Conservation (phyloP, 2,329 filamentous ascomycete genomes). For the Cladosporium sp. region DNA sequence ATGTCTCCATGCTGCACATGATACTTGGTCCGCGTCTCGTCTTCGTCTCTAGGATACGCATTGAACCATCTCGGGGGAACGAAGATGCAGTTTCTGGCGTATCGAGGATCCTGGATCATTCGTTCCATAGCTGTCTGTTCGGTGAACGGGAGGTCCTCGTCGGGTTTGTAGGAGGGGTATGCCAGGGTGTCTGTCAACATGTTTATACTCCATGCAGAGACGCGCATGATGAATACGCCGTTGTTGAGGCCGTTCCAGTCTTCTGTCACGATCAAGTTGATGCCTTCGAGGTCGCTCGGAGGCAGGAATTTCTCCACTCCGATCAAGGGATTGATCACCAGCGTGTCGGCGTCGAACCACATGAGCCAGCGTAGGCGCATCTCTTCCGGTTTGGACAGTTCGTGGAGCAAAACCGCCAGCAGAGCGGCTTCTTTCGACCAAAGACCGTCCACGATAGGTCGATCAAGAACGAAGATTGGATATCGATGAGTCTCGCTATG, state of each 20-base stretch:
- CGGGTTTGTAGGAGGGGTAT: not conserved
- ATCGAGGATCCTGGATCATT: not conserved
- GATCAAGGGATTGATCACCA: constrained; percentile 34
- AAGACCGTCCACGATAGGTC: not conserved
- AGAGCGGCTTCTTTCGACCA: constrained; percentile 9
- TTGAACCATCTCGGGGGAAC: constrained; percentile 17
- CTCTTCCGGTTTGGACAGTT: constrained; percentile 5
- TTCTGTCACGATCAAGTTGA: constrained; percentile 23
- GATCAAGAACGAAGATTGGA: constrained; percentile 11
- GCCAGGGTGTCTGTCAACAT: constrained; percentile 29
- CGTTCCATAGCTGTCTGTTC: constrained; percentile 10
- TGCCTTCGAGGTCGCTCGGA: constrained; percentile 28
- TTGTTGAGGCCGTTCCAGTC: constrained; percentile 34
- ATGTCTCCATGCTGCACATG: constrained; percentile 44
- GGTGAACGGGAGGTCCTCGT: not conserved
- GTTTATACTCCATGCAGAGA: constrained; percentile 28
- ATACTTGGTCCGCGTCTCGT: not conserved
- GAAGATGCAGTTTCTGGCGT: not conserved
- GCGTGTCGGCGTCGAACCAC: constrained; percentile 29
- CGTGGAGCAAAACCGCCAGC: constrained; percentile 14
- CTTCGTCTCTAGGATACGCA: constrained; percentile 1
- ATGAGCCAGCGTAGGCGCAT: constrained; percentile 1
- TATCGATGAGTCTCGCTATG: constrained; percentile 4
- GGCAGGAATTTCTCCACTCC: constrained; percentile 37
- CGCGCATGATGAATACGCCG: constrained; percentile 35